Conservation (phyloP, 73 alveolate genomes). For the Blepharisma stoltei region DNA sequence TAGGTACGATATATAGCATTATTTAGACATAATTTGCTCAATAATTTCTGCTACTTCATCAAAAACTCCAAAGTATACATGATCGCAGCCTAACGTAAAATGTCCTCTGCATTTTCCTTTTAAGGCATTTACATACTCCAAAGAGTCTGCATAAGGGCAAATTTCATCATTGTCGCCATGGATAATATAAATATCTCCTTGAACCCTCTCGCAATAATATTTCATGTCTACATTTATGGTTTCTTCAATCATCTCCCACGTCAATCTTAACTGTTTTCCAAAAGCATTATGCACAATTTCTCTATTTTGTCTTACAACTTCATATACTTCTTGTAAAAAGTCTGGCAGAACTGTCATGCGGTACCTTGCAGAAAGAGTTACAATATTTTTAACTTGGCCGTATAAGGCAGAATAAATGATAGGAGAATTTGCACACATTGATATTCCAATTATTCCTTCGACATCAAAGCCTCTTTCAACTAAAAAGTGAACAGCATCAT, state of each 20-base stretch:
- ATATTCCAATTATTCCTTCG: neutral
- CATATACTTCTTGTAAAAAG: neutral
- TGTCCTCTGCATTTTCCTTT: no score
- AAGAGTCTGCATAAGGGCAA: neutral
- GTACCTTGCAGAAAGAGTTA: neutral
- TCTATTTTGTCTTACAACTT: neutral
- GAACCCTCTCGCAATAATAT: neutral
- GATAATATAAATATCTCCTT: neutral
- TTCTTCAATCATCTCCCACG: neutral
- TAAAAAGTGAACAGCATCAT: neutral
- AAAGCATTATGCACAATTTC: neutral
- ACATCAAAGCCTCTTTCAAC: neutral
- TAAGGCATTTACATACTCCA: no score
- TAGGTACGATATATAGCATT: no score
- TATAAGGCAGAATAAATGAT: constrained; percentile 1
- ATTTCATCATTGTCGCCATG: neutral
- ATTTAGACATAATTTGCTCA: no score
- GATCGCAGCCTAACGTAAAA: no score
- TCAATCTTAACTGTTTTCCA: neutral
- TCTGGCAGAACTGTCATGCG: neutral
- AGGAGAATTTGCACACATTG: neutral
- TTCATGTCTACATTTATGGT: neutral
- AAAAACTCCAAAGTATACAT: no score
- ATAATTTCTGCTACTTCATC: no score
- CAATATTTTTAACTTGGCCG: neutral